These are phyloP conservation scores for Pseudonectria buxi DNA, from an alignment of 2,329 filamentous ascomycete genomes.

Conservation along the genomic window DNA sequence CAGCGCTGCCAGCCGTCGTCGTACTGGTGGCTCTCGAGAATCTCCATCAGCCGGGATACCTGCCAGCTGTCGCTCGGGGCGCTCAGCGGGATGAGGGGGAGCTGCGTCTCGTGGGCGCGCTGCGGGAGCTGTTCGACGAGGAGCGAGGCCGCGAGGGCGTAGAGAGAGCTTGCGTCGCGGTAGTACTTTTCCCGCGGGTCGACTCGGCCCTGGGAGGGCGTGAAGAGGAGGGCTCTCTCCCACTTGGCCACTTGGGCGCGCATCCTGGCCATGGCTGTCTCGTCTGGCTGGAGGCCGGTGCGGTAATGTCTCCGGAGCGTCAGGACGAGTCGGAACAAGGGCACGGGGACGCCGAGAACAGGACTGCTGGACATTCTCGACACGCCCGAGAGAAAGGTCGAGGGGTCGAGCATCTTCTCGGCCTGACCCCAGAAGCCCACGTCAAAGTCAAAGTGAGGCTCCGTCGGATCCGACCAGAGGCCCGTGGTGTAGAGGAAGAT, in stretches of 20 bases:
- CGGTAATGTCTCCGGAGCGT: constrained; percentile 8
- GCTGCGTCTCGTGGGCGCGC: neutral
- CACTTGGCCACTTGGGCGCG: constrained; percentile 7
- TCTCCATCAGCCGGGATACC: constrained; percentile 4
- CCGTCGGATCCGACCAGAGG: constrained; percentile 12
- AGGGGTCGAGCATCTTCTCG: constrained; percentile 9
- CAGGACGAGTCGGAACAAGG: constrained; percentile 10
- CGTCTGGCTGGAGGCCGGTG: neutral
- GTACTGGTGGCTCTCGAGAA: constrained; percentile 7
- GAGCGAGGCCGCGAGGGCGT: constrained; percentile 12
- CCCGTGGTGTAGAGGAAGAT: constrained; percentile 15
- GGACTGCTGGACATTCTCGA: constrained; percentile 15
- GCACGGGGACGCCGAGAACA: constrained; percentile 15
- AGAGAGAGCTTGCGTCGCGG: constrained; percentile 13
- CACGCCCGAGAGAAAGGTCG: constrained; percentile 4
- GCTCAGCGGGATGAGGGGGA: neutral
- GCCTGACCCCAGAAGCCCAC: constrained; percentile 11
- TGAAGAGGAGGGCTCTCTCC: constrained; percentile 6
- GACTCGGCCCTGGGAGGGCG: neutral
- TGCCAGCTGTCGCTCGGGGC: constrained; percentile 11
- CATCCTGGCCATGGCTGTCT: neutral
- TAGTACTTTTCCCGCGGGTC: constrained; percentile 4
- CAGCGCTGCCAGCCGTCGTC: constrained; percentile 16
- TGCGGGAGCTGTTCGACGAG: constrained; percentile 10
- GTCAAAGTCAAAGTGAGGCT: constrained; percentile 7